Conservation (phyloP, 1,284 basidiomycete species). For the Sutorius eximius region DNA sequence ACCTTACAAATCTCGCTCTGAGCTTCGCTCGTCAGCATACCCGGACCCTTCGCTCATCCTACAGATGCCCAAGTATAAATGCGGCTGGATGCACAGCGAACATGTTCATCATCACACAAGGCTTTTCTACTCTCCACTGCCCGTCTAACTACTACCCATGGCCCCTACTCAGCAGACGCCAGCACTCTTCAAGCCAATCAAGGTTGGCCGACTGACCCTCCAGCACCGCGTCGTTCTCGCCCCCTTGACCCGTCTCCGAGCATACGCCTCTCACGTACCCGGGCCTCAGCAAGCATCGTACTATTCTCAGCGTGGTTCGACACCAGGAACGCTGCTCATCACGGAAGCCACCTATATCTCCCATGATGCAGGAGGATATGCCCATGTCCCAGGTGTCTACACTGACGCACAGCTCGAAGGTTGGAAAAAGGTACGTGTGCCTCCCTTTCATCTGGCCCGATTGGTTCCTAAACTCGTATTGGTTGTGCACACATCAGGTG, state of each 20-base stretch:
- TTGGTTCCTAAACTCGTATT: background rate
- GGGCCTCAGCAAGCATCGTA: slow-evolving; percentile 25
- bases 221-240: slow-evolving; percentile 35
- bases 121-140: background rate
- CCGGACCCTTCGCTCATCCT: background rate
- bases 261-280: slow-evolving; percentile 19
- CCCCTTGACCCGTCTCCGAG: slow-evolving; percentile 37
- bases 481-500: slow-evolving; percentile 18
- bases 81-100: background rate
- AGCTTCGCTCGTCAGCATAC: background rate
- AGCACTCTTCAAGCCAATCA: slow-evolving; percentile 36
- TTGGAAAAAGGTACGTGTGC: slow-evolving; percentile 21
- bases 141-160: slow-evolving; percentile 1
- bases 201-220: slow-evolving; percentile 34
- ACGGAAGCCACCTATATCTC: slow-evolving; percentile 38
- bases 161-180: background rate
- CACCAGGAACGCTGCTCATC: slow-evolving; percentile 33
- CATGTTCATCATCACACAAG: background rate
- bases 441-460: too few relatives aligned
- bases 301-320: slow-evolving; percentile 34
- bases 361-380: slow-evolving; percentile 23
- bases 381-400: slow-evolving; percentile 28
- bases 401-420: slow-evolving; percentile 24
- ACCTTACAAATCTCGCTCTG: background rate
- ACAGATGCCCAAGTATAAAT: background rate